These are phyloP conservation scores for Arabis hirsuta DNA, from an alignment of 345 rosid genomes.

Conservation along the genomic window DNA sequence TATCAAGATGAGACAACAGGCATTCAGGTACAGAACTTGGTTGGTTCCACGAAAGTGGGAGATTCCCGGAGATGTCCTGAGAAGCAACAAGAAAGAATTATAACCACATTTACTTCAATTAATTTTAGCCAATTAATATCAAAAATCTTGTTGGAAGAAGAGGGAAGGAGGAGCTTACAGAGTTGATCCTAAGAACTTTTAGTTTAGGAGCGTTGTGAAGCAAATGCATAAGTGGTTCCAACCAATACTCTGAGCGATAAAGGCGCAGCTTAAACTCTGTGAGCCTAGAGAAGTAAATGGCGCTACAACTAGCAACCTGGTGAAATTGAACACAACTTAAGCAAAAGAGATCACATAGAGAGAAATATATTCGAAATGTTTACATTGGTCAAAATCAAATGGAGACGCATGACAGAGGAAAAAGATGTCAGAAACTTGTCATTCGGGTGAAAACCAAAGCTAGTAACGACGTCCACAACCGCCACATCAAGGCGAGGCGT, in stretches of 20 bases:
- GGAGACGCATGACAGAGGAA: constrained; percentile 15
- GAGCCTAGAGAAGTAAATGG: constrained; percentile 11
- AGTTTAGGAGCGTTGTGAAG: constrained; percentile 28
- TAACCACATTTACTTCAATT: neutral
- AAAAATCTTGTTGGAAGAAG: neutral
- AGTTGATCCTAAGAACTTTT: constrained; percentile 7
- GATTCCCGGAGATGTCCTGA: too few relatives aligned
- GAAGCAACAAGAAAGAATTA: too few relatives aligned
- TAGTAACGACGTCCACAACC: neutral
- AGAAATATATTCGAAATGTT: neutral
- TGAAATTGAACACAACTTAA: neutral
- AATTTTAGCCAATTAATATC: neutral
- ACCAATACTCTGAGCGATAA: neutral
- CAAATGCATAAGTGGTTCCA: constrained; percentile 9
- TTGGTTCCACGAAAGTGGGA: too few relatives aligned
- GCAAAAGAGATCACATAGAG: neutral
- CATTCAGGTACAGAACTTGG: too few relatives aligned
- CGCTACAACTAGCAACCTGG: neutral
- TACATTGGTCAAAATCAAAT: neutral
- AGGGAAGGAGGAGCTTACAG: neutral
- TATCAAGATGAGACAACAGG: too few relatives aligned
- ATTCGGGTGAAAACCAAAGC: neutral
- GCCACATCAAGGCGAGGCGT: constrained; percentile 4
- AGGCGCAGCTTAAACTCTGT: neutral
- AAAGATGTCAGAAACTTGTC: constrained; percentile 14